Base-by-base conservation (phyloP, 345 rosid genomes). In the Camelina neglecta region DNA sequence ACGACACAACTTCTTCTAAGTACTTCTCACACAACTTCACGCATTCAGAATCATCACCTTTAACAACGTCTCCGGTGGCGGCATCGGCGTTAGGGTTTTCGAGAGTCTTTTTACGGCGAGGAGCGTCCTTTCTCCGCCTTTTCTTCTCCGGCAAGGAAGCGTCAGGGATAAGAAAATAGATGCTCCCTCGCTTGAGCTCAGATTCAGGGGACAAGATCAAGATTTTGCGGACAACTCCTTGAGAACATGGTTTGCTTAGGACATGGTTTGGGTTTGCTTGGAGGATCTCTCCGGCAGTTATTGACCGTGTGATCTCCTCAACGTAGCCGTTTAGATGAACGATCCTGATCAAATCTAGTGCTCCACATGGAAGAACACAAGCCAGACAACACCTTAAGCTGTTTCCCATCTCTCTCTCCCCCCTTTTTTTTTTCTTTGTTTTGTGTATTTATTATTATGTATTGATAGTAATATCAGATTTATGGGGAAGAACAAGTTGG, bases 331-430 rank as follows among this genome's bases (percentile, higher is more conserved):
- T 92, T 67, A 95, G 69, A 81, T 95, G 99, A 79, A 95, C 97
- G 78, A 95, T 84, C 12, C 99, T 86, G 83, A 92, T 92, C 83
- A 95, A 83, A 66, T 95, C 99, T 49, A 95, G 84, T 29, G 97
- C 99, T 62, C 97, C 99, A 68, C 94, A 95, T 1, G 99, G 97
- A 79, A 92, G 91, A 55, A 95, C 84, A 75, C 97, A 95, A 36
- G 96, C 97, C 83, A 95, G 74, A 81, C 97, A 95, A 56, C 97
- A 95, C 82, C 96, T 87, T 76, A 95, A 39, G 51, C 88, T 90
- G 76, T 95, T 95, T 18, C 99, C 97, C 99, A 95, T 94, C 6
- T 76, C 13, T 10, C 41, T 56, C 29, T 60, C 45, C 47, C 35
- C 23, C 15, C 1, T 31, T n/a, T 0, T 12, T 24, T 3, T 12